phyloP scores from a whole-genome alignment of 768 basidiomycete species.

The Neoboletus subvelutipes region DNA sequence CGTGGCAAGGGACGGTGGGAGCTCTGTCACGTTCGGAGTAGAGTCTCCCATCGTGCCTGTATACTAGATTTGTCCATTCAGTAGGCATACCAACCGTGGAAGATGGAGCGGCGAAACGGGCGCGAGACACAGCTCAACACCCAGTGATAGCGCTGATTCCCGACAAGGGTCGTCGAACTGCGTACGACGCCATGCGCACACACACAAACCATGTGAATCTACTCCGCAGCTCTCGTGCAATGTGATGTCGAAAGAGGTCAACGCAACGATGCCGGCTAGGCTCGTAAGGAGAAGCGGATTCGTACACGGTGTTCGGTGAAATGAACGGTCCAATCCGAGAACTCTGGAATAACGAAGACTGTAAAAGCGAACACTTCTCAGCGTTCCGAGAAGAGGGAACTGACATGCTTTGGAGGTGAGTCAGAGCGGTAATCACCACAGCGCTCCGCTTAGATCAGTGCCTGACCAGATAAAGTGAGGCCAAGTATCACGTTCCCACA shows the following conservation, averaged over 20 bases:
- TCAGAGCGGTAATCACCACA: conserved; percentile 24
- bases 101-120: not conserved
- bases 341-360: conserved; percentile 27
- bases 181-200: not conserved
- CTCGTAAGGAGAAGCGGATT: conserved; percentile 19
- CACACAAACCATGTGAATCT: conserved; percentile 6
- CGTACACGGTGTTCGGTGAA: conserved; percentile 22
- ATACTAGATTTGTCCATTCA: not conserved
- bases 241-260: conserved; percentile 6
- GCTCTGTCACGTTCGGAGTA: conserved; percentile 15
- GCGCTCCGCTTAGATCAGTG: conserved; percentile 26
- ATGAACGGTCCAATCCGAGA: conserved; percentile 24
- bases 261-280: conserved; percentile 14
- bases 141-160: not conserved
- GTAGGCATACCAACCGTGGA: not conserved
- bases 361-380: conserved; percentile 10
- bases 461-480: conserved; percentile 30
- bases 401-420: conserved; percentile 27
- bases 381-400: conserved; percentile 18
- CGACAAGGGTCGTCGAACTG: not conserved
- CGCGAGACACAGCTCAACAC: not conserved
- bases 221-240: conserved; percentile 3
- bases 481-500: conserved; percentile 23
- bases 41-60: not conserved
- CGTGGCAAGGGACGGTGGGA: not conserved